phyloP scores from a whole-genome alignment of 805 yeast genomes.

The Yamadazyma akitaensis region DNA sequence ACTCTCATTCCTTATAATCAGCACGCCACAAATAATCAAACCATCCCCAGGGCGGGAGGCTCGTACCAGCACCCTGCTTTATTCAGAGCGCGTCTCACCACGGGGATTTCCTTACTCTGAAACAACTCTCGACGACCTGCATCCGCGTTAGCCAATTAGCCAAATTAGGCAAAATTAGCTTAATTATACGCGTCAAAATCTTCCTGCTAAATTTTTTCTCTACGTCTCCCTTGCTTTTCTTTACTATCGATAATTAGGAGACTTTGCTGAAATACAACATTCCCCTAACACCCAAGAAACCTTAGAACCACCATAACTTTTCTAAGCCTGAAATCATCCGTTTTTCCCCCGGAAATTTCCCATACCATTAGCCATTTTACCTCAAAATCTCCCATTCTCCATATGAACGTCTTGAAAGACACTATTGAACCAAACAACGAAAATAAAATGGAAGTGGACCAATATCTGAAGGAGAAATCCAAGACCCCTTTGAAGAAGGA shows the following conservation, averaged over 20 bases:
- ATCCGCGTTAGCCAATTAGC: neutral
- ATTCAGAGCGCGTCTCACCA: neutral
- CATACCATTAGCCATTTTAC: neutral
- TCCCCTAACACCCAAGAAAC: neutral
- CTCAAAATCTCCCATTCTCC: neutral
- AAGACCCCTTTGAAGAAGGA: constrained; percentile 42
- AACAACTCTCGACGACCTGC: neutral
- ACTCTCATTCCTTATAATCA: no score
- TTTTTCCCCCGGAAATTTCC: neutral
- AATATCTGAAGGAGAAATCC: neutral
- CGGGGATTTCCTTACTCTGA: no score
- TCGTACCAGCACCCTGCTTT: no score
- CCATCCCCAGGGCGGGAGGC: no score
- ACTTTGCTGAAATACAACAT: neutral
- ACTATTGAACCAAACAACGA: neutral
- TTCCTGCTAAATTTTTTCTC: constrained; percentile 3
- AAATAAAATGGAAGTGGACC: constrained; percentile 6
- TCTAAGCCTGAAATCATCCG: neutral
- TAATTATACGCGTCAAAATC: constrained; percentile 11
- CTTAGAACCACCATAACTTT: neutral
- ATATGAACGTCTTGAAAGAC: constrained; percentile 6
- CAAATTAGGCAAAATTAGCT: constrained; percentile 5
- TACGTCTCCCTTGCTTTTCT: neutral
- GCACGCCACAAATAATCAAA: no score
- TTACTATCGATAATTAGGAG: neutral